Conservation (phyloP, 1,284 basidiomycete species). For the Ceratorhiza oryzae-sativae region DNA sequence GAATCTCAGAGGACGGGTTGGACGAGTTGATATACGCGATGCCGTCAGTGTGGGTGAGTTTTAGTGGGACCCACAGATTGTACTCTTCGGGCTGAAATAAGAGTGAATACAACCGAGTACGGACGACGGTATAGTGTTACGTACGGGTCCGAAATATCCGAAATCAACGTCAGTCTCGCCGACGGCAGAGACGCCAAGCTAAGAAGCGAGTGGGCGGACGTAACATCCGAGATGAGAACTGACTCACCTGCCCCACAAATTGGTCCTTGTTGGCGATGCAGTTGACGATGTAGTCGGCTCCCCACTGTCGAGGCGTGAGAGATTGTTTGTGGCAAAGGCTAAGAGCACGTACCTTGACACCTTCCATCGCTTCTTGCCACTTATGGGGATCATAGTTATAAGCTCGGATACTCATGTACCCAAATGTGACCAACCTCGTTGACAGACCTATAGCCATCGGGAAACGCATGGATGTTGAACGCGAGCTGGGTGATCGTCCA, state of each 20-base stretch:
- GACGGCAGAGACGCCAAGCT: conserved; percentile 42
- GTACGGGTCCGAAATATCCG: conserved; percentile 42
- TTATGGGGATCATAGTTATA: neutral
- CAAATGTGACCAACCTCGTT: conserved; percentile 26
- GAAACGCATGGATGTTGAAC: conserved; percentile 40
- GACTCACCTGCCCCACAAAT: conserved; percentile 42
- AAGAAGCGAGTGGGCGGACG: neutral
- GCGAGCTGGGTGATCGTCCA: conserved; percentile 41
- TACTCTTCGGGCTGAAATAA: conserved; percentile 40
- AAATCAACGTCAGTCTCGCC: conserved; percentile 42
- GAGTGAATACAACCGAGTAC: neutral
- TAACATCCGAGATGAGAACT: too few species aligned
- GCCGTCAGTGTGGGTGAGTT: conserved; percentile 38
- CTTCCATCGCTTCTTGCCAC: conserved; percentile 40
- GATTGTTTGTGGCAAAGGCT: neutral
- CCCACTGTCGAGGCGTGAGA: conserved; percentile 31
- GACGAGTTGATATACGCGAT: conserved; percentile 43
- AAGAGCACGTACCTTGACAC: conserved; percentile 37
- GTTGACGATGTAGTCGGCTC: conserved; percentile 41
- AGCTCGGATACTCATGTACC: neutral
- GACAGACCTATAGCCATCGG: conserved; percentile 31
- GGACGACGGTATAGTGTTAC: neutral
- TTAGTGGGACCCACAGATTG: conserved; percentile 40
- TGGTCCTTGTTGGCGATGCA: conserved; percentile 40
- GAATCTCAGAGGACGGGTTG: conserved; percentile 42